These are phyloP conservation scores for Malus asiatica DNA, from an alignment of 306 rosid genomes.

Conservation along the genomic window DNA sequence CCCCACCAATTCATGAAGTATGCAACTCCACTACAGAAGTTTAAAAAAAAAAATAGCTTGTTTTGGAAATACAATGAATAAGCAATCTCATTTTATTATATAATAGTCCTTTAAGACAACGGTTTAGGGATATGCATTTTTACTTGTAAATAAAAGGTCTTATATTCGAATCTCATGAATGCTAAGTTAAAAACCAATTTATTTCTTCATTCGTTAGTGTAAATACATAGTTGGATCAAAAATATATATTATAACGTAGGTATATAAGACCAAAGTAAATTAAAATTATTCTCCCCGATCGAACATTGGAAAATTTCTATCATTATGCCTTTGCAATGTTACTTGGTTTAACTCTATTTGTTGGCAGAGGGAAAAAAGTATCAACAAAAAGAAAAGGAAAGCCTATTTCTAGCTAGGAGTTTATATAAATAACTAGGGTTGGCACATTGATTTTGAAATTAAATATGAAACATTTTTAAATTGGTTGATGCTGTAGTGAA, in stretches of 20 bases:
- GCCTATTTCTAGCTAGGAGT: neutral
- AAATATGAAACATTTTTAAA: neutral
- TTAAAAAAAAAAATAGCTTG: neutral
- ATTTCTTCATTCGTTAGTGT: no score
- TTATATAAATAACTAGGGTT: neutral
- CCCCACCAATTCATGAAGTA: neutral
- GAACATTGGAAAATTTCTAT: no score
- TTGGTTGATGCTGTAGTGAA: neutral
- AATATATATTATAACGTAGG: neutral
- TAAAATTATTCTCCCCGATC: no score
- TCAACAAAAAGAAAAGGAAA: neutral
- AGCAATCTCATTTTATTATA: neutral
- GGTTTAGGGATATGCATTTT: no score
- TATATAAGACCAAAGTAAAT: neutral
- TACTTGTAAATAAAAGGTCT: fast-evolving
- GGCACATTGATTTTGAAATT: neutral
- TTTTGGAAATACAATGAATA: neutral
- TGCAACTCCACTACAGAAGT: neutral
- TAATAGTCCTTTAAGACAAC: neutral
- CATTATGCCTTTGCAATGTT: no score
- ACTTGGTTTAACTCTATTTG: no score
- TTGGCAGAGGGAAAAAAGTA: neutral
- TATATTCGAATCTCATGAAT: no score
- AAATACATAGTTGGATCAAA: no score
- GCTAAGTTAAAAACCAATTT: no score